Conservation (phyloP, 2,329 filamentous ascomycete species). For the Pseudophaeomoniella oleicola region DNA sequence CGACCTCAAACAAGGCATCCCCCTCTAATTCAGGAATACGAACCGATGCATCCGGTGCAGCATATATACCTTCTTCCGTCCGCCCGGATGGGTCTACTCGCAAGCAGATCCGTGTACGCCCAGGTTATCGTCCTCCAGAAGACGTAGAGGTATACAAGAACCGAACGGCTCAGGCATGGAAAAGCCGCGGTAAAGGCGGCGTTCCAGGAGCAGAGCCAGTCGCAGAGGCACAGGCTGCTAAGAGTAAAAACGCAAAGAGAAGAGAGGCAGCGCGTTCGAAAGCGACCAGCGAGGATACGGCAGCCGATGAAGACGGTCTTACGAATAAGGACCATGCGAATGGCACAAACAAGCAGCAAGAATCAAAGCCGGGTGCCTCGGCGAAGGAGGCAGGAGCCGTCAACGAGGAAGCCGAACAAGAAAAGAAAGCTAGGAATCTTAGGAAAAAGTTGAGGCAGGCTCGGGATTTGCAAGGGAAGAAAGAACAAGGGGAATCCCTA, state of each 20-base stretch:
- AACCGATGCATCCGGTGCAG: conserved; percentile 64
- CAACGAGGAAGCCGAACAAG: conserved; percentile 62
- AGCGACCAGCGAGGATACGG: conserved; percentile 28
- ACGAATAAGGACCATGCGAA: conserved; percentile 16
- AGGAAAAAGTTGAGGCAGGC: conserved; percentile 94
- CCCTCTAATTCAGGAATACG: conserved; percentile 50
- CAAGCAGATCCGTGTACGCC: conserved; percentile 84
- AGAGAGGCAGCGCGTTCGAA: conserved; percentile 45
- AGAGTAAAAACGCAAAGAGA: conserved; percentile 77
- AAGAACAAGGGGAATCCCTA: conserved; percentile 68
- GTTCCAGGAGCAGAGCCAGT: conserved; percentile 57
- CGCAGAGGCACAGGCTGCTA: conserved; percentile 36
- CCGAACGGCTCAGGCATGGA: conserved; percentile 71
- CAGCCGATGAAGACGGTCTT: conserved; percentile 39
- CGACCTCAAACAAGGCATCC: background rate
- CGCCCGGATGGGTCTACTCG: conserved; percentile 83
- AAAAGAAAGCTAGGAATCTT: conserved; percentile 84
- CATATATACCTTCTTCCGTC: conserved; percentile 75
- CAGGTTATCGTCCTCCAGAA: conserved; percentile 86
- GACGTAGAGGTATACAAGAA: conserved; percentile 96
- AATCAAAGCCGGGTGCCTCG: conserved; percentile 5
- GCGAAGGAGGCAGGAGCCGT: conserved; percentile 20
- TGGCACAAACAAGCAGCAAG: conserved; percentile 9
- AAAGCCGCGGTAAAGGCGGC: conserved; percentile 54
- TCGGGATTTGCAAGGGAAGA: conserved; percentile 77